phyloP scores from a whole-genome alignment of 2,329 filamentous ascomycete genomes.

The Aureobasidium sp. region DNA sequence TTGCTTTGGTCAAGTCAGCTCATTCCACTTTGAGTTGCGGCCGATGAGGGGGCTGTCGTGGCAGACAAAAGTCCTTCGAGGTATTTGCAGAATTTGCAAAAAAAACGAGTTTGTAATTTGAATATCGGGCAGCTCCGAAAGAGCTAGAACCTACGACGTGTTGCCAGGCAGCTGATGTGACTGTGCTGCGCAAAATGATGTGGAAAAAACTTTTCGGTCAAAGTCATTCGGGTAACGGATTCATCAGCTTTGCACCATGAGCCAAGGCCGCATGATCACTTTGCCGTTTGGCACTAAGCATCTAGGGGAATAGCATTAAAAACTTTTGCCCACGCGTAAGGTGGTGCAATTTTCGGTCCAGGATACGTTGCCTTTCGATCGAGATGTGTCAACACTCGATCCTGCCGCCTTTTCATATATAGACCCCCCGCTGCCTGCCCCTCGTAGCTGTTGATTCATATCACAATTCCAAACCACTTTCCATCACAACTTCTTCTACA shows the following conservation, averaged over 20 bases:
- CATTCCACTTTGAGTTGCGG: neutral
- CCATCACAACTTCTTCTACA: neutral
- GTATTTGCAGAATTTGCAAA: neutral
- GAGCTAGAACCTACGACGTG: neutral
- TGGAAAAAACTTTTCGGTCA: neutral
- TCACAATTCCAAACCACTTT: neutral
- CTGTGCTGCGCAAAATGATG: neutral
- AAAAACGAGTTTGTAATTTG: neutral
- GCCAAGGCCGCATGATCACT: slow-evolving; percentile 7
- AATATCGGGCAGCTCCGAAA: slow-evolving; percentile 5
- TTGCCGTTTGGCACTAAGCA: neutral
- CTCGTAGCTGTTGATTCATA: neutral
- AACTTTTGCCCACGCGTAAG: neutral
- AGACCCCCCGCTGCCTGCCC: neutral
- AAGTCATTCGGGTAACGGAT: slow-evolving; percentile 6
- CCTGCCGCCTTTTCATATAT: neutral
- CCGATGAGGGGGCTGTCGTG: neutral
- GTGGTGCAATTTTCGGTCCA: slow-evolving; percentile 6
- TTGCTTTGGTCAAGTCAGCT: neutral
- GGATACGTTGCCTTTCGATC: neutral
- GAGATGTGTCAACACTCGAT: slow-evolving; percentile 10
- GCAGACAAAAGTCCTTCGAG: neutral
- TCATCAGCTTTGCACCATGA: neutral
- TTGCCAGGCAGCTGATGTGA: neutral
- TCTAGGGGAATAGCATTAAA: slow-evolving; percentile 1